Conservation (phyloP, 78 protist species). For the Dictyostelium purpureum region DNA sequence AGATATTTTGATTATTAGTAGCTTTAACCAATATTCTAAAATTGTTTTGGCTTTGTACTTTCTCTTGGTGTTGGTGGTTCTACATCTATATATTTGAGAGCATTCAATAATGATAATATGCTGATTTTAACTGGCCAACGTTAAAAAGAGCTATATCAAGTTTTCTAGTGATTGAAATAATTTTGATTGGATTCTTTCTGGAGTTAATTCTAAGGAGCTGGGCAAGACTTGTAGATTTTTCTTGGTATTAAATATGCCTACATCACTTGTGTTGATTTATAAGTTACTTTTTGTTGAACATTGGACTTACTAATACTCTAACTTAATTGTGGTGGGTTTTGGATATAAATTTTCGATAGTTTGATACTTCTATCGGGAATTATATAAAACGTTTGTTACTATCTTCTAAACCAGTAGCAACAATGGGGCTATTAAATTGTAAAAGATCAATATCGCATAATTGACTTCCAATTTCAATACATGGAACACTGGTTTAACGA, state of each 20-base stretch:
- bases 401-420: conserved; percentile 81
- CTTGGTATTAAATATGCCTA: no score
- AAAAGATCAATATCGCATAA: conserved; percentile 57
- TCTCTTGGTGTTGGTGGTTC: conserved; percentile 32
- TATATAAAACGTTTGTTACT: no score
- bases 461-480: conserved; percentile 79
- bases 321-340: no score
- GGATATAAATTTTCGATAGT: no score
- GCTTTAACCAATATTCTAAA: neutral
- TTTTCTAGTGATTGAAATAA: conserved; percentile 48
- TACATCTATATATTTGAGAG: conserved; percentile 55
- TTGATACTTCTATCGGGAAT: no score
- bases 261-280: no score
- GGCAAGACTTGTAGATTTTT: no score
- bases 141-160: conserved; percentile 54
- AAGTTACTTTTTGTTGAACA: no score
- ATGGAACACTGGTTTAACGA: conserved; percentile 58
- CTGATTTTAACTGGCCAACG: conserved; percentile 12
- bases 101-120: conserved; percentile 18
- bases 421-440: conserved; percentile 43
- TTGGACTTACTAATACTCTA: no score
- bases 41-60: neutral
- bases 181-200: conserved; percentile 49
- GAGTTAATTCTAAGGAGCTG: no score
- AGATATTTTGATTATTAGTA: conserved; percentile 34